Evolutionary conservation across 257 asterid genomes (phyloP), one percentile per base, ranked within the genome.

Genomic region (Primulina eburnea): DNA sequence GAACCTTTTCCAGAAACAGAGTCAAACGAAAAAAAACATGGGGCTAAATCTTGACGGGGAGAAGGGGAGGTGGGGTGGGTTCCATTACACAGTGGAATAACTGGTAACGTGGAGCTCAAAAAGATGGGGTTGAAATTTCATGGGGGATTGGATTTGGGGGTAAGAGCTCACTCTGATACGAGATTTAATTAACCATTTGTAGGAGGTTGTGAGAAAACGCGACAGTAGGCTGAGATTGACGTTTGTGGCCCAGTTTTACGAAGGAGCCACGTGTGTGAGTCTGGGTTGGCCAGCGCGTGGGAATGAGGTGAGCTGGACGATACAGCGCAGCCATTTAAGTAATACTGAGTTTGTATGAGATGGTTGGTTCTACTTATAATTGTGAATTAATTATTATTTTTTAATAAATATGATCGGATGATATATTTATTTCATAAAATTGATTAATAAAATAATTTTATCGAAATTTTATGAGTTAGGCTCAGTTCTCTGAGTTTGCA

Each of bases 41-140:
- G 3, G 53, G 10, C 5, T 40, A 28, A 11, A 6, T 17, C 20
- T 24, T 43, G 3, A n/a, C 55, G 69, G 60, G n/a, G 60, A 16
- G 65, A 18, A 72, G 1, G n/a, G 74, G 34, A 21, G 60, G 63
- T 38, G 16, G 70, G 73, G 71, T 68, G 60, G 77, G 81, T 69
- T 67, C 58, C 79, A 62, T 63, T 43, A 11, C 7, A 43, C 57
- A 32, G 76, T 12, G 73, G 8, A 26, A 67, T 26, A 68, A 65
- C 68, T 72, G 76, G 71, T 66, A 68, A 71, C 77, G 79, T 74
- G 80, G 82, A 72, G 84, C 56, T 65, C 68, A 7, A 28, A 59
- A 29, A 20, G 61, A 50, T 16, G 57, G 53, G 20, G 18, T 57
- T 28, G 71, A 76, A 74, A 74, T 79, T 28, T 28, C 30, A 28